Conservation (phyloP, 306 rosid species). For the Citrullus amarus region DNA sequence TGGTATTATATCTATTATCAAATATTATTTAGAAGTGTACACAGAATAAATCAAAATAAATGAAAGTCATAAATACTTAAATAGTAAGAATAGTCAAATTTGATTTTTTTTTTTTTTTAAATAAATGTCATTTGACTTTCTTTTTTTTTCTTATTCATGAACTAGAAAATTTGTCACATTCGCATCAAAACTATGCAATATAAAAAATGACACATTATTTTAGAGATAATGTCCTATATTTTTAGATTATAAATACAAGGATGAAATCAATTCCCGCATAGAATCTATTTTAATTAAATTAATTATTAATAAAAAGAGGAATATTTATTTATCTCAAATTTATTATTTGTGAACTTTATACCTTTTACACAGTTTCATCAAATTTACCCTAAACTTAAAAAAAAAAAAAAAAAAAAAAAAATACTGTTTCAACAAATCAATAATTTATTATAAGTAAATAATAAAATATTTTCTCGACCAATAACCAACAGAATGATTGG, state of each 20-base stretch:
- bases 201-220: not conserved
- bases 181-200: not conserved
- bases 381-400: too few species aligned
- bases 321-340: too few species aligned
- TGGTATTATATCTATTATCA: not conserved
- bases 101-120: not conserved
- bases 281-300: not conserved
- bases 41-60: not conserved
- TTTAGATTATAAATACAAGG: not conserved
- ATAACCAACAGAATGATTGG: not conserved
- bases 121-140: not conserved
- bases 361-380: not conserved
- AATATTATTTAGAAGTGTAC: not conserved
- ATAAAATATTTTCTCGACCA: not conserved
- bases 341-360: too few species aligned
- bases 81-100: not conserved
- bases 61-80: not conserved
- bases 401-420: too few species aligned
- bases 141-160: not conserved
- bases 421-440: not conserved
- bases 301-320: too few species aligned
- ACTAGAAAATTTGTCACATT: not conserved
- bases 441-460: not conserved
- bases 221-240: not conserved
- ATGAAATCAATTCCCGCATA: not conserved